Evolutionary conservation across 805 yeast genomes (phyloP).

Genomic region (Pichia phayaonensis): DNA sequence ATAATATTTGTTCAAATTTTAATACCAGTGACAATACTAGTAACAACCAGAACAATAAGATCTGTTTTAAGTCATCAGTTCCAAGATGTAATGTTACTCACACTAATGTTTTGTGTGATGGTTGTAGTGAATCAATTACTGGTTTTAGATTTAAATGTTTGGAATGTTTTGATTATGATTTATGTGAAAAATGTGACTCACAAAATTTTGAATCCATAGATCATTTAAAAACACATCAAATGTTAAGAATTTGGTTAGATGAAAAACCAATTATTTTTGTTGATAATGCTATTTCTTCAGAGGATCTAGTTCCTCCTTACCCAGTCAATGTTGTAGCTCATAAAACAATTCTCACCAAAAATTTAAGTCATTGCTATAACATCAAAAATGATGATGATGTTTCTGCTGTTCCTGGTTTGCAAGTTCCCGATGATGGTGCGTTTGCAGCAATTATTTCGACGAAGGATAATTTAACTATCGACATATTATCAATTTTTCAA

Average conservation of each 20-base stretch:
- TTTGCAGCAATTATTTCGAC: not conserved
- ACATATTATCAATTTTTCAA: not conserved
- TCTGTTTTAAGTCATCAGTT: not conserved
- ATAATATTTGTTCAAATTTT: not conserved
- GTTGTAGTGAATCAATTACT: conserved; percentile 20
- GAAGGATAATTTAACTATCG: not conserved
- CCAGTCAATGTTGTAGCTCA: not conserved
- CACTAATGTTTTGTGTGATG: conserved; percentile 24
- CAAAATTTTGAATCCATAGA: conserved; percentile 9
- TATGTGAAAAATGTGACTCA: conserved; percentile 39
- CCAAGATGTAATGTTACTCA: conserved; percentile 11
- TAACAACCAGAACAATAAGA: not conserved
- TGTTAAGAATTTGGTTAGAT: conserved; percentile 20
- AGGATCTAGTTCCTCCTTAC: not conserved
- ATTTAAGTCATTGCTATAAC: not conserved
- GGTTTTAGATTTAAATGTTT: conserved; percentile 46
- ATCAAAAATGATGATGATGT: not conserved
- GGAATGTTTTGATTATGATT: conserved; percentile 46
- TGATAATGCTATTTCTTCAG: not conserved
- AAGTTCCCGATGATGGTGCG: not conserved
- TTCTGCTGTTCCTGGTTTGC: not conserved
- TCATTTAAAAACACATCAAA: conserved; percentile 21
- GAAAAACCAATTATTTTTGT: conserved; percentile 11
- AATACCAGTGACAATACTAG: not conserved
- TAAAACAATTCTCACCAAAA: not conserved